Conservation (phyloP, 73 alveolate species). For the Paramecium sexaurelia region DNA sequence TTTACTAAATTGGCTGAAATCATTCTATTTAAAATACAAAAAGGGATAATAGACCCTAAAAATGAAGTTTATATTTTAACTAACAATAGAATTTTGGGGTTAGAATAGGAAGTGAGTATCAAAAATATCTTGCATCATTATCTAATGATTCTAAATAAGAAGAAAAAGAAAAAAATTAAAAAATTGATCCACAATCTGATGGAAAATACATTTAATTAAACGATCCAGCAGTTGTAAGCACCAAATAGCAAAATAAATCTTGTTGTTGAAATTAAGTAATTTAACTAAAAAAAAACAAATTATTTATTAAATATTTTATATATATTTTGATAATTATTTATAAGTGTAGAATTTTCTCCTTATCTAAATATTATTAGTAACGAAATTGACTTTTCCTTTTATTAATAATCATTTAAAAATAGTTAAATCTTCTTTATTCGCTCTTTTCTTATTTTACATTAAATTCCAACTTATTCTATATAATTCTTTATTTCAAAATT, state of each 20-base stretch:
- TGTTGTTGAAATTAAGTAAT: background rate
- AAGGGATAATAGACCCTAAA: conserved; percentile 65
- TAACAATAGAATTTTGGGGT: conserved; percentile 60
- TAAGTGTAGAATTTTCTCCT: too few species aligned
- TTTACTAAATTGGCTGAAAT: conserved; percentile 66
- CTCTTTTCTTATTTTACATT: too few species aligned
- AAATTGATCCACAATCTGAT: background rate
- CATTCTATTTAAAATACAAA: conserved; percentile 55
- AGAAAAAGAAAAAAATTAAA: background rate
- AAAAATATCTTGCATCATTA: background rate
- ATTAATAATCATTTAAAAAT: too few species aligned
- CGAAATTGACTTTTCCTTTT: too few species aligned
- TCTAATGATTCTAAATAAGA: background rate
- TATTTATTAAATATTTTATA: too few species aligned
- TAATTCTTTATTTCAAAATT: too few species aligned
- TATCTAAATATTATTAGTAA: too few species aligned
- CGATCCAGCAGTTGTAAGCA: background rate
- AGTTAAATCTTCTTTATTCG: too few species aligned
- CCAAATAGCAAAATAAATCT: background rate
- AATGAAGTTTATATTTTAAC: conserved; percentile 32
- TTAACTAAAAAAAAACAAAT: too few species aligned
- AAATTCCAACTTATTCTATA: too few species aligned
- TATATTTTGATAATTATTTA: too few species aligned
- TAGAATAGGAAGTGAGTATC: conserved; percentile 64
- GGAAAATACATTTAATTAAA: background rate